Evolutionary conservation across 2,329 filamentous ascomycete genomes (phyloP).

Genomic region (Zymoseptoria crescenta): DNA sequence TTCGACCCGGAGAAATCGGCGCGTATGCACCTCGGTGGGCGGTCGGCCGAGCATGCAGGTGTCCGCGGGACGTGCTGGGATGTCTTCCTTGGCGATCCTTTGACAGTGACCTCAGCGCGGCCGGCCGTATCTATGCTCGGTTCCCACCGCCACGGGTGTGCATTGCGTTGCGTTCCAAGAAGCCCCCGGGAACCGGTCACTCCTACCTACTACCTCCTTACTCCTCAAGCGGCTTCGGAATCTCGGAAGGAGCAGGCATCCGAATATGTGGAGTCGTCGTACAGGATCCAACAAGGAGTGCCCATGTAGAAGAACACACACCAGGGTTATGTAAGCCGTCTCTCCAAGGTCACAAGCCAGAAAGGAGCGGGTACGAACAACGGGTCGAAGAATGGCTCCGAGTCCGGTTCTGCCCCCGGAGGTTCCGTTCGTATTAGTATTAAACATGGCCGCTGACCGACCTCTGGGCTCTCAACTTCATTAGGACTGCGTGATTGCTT

Average conservation of each 20-base stretch:
- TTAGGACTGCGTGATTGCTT: not conserved
- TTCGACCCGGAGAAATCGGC: too few species aligned
- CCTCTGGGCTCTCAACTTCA: not conserved
- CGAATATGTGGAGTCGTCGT: not conserved
- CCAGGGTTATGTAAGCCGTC: too few species aligned
- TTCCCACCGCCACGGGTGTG: too few species aligned
- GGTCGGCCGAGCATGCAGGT: too few species aligned
- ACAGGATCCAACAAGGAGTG: too few species aligned
- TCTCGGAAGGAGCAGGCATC: not conserved
- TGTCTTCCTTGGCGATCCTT: too few species aligned
- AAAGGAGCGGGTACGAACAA: not conserved
- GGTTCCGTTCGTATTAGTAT: not conserved
- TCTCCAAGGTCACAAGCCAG: not conserved
- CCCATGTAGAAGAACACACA: too few species aligned
- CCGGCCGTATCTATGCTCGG: too few species aligned
- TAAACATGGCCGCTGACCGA: not conserved
- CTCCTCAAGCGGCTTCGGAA: not conserved
- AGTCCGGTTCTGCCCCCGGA: not conserved
- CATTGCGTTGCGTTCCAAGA: not conserved
- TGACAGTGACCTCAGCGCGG: too few species aligned
- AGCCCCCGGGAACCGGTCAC: not conserved
- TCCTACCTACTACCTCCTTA: too few species aligned
- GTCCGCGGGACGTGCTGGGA: too few species aligned
- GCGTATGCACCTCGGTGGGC: too few species aligned
- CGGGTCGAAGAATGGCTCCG: not conserved